A percentile compares a stretch with the other conserved stretches of the same genome.
Conservation (phyloP, 371 early-diverging fungal genomes). For the Syncephalis plumigaleata region DNA sequence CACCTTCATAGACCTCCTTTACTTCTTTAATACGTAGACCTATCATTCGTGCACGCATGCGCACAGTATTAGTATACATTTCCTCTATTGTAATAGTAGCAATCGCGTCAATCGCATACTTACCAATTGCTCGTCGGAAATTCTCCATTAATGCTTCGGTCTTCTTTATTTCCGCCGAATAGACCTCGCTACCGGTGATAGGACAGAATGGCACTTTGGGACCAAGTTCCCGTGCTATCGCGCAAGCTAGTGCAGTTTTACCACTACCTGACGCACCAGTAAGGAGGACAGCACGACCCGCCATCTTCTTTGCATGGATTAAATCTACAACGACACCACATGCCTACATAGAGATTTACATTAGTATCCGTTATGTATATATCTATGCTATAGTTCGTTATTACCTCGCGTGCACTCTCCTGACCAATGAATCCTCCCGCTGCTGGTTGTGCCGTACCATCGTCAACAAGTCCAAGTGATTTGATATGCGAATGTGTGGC, state of each 20-base stretch:
- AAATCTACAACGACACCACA: conserved; percentile 87
- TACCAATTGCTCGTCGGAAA: conserved; percentile 91
- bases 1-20: conserved; percentile 98
- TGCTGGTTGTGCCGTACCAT: conserved; percentile 75
- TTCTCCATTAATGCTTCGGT: conserved; percentile 98
- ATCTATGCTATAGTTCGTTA: too few species aligned
- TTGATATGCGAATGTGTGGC: conserved; percentile 95
- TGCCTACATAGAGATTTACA: too few species aligned
- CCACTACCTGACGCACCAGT: conserved; percentile 98
- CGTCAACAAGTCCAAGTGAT: conserved; percentile 65
- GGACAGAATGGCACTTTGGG: conserved; percentile 96
- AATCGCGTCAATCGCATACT: too few species aligned
- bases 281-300: conserved; percentile 87
- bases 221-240: conserved; percentile 90
- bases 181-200: conserved; percentile 96
- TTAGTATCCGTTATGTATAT: too few species aligned
- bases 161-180: conserved; percentile 94
- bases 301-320: conserved; percentile 90
- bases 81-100: too few species aligned
- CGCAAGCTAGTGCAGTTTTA: conserved; percentile 84
- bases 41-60: too few species aligned
- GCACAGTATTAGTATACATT: too few species aligned
- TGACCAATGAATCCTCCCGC: conserved; percentile 94
- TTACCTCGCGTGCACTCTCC: conserved; percentile 85
- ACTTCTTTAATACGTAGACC: conserved; percentile 95